Conservation (phyloP, 306 rosid genomes). For the Rosa rugosa region DNA sequence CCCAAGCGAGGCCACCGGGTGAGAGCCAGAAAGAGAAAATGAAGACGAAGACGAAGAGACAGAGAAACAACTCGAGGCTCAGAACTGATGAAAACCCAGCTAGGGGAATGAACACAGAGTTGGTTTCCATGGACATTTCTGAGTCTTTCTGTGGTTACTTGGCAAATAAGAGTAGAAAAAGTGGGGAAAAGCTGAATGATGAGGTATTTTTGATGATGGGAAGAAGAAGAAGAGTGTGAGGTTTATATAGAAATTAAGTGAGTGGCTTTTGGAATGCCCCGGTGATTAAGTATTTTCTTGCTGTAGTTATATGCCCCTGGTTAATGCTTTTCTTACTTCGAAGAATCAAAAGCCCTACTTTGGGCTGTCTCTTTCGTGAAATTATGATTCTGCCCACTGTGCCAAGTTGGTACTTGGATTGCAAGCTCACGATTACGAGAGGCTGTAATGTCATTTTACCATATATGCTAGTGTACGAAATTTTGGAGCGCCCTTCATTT, state of each 20-base stretch:
- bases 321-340: neutral
- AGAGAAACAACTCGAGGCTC: conserved; percentile 31
- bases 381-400: neutral
- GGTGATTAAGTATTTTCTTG: neutral
- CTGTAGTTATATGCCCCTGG: neutral
- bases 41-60: conserved; percentile 21
- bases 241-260: conserved; percentile 8
- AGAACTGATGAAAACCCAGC: conserved; percentile 27
- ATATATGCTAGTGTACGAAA: too few species aligned
- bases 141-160: conserved; percentile 4
- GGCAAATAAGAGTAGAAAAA: neutral
- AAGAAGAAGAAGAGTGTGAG: conserved; percentile 1
- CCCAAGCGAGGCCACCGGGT: conserved; percentile 80
- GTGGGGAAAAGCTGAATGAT: neutral
- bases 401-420: neutral
- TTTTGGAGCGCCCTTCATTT: too few species aligned
- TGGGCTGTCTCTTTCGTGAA: neutral
- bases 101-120: conserved; percentile 36
- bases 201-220: neutral
- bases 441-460: neutral
- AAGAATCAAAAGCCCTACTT: neutral
- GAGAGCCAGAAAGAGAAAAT: conserved; percentile 36
- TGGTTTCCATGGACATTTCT: conserved; percentile 45
- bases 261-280: neutral
- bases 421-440: neutral